A percentile compares a stretch with the other conserved stretches of the same genome.
phyloP scores from a whole-genome alignment of 2,329 filamentous ascomycete genomes.

The Gnomoniopsis smithogilvyi region DNA sequence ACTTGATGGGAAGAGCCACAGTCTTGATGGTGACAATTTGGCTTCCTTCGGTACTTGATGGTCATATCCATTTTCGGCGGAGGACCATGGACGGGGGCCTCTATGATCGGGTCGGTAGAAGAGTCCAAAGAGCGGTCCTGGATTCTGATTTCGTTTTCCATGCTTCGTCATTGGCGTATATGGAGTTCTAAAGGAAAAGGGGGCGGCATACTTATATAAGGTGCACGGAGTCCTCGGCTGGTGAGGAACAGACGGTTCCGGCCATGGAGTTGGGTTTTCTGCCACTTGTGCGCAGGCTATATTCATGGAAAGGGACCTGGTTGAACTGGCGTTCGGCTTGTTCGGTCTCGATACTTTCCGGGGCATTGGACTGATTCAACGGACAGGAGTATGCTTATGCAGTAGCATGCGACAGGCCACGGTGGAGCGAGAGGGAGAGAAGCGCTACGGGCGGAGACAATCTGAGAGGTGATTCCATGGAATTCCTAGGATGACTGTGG shows the following conservation, averaged over 20 bases:
- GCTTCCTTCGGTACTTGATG: slow-evolving; percentile 9
- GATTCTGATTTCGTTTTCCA: slow-evolving; percentile 6
- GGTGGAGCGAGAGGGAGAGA: slow-evolving; percentile 1
- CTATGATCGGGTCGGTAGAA: slow-evolving; percentile 15
- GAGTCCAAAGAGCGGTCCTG: slow-evolving; percentile 9
- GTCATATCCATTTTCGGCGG: slow-evolving; percentile 11
- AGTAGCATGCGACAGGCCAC: background rate
- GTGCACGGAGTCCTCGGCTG: slow-evolving; percentile 12
- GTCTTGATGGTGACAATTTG: slow-evolving; percentile 4
- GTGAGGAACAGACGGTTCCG: slow-evolving; percentile 3
- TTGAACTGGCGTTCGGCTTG: background rate
- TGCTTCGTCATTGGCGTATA: slow-evolving; percentile 4
- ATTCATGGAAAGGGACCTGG: background rate
- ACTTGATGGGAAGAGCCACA: slow-evolving; percentile 1
- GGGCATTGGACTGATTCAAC: background rate
- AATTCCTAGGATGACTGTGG: background rate
- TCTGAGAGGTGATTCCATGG: background rate
- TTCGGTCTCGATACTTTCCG: background rate
- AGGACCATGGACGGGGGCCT: slow-evolving; percentile 10
- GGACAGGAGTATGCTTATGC: background rate
- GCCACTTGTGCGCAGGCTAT: slow-evolving; percentile 5
- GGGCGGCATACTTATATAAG: slow-evolving; percentile 15
- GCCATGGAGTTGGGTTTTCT: slow-evolving; percentile 13
- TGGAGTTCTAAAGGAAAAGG: slow-evolving; percentile 9
- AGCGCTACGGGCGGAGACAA: background rate